phyloP scores from a whole-genome alignment of 2,329 filamentous ascomycete genomes.

The Penicillium sp. region DNA sequence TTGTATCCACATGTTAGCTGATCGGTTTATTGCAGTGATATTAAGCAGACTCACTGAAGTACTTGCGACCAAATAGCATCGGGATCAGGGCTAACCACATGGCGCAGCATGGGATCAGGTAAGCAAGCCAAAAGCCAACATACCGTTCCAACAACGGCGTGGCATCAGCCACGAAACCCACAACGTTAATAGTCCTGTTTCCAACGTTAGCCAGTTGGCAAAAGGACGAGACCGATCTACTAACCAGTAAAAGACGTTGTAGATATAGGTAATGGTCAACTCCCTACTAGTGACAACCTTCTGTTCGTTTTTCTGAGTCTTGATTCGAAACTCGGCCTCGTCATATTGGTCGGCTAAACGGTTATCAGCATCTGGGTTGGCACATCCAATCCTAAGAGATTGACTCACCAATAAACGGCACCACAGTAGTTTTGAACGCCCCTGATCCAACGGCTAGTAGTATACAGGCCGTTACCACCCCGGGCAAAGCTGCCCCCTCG shows the following conservation, averaged over 20 bases:
- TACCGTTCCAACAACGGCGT: background rate
- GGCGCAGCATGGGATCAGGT: background rate
- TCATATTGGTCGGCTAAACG: background rate
- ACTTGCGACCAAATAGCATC: background rate
- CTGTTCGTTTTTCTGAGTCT: background rate
- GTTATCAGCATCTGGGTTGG: background rate
- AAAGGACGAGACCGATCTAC: background rate
- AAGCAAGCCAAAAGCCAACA: background rate
- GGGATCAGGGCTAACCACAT: background rate
- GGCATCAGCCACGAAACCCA: background rate
- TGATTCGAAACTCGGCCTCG: background rate
- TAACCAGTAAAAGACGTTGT: background rate
- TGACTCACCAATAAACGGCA: constrained; percentile 1
- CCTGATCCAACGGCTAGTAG: background rate
- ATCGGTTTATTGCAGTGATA: background rate
- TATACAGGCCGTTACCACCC: background rate
- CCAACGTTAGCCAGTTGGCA: background rate
- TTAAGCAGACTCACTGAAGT: background rate
- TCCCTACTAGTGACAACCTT: background rate
- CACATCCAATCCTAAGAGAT: background rate
- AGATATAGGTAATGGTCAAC: background rate
- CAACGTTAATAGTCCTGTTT: background rate
- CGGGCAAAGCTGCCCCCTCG: background rate
- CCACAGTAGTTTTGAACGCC: background rate
- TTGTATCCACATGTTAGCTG: background rate